Evolutionary conservation across 2,329 filamentous ascomycete species (phyloP).

Genomic region (Podosphaera xanthii): DNA sequence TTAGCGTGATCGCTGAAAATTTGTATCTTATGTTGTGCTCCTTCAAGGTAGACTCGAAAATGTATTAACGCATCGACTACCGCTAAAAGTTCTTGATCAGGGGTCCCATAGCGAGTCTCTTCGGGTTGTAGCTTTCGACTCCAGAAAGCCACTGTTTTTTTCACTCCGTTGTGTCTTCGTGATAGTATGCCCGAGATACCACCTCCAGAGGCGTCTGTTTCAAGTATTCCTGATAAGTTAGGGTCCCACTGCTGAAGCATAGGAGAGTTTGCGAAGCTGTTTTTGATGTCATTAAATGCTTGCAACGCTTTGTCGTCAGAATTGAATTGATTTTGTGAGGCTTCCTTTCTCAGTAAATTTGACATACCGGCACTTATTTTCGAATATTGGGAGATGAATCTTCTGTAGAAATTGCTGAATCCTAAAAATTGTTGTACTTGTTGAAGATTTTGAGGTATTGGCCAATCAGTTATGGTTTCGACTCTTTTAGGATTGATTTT

Average conservation of each 20-base stretch:
- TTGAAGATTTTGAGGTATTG: neutral
- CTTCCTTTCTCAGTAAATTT: slow-evolving; percentile 1
- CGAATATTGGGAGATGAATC: neutral
- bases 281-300: neutral
- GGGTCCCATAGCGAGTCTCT: neutral
- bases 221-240: slow-evolving; percentile 1
- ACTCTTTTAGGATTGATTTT: neutral
- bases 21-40: neutral
- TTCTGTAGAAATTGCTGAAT: slow-evolving; percentile 1
- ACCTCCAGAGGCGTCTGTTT: neutral
- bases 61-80: neutral
- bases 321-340: neutral
- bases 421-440: slow-evolving; percentile 1
- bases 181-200: neutral
- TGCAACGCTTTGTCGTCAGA: neutral
- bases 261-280: neutral
- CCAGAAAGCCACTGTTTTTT: slow-evolving; percentile 1
- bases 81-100: slow-evolving; percentile 1
- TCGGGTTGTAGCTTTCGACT: slow-evolving; percentile 1
- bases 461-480: neutral
- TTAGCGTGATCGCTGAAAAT: neutral
- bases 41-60: neutral
- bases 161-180: neutral
- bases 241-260: neutral
- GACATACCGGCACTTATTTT: neutral